Evolutionary conservation across 1,284 basidiomycete genomes (phyloP).

Genomic region (Microbotryum intermedium): DNA sequence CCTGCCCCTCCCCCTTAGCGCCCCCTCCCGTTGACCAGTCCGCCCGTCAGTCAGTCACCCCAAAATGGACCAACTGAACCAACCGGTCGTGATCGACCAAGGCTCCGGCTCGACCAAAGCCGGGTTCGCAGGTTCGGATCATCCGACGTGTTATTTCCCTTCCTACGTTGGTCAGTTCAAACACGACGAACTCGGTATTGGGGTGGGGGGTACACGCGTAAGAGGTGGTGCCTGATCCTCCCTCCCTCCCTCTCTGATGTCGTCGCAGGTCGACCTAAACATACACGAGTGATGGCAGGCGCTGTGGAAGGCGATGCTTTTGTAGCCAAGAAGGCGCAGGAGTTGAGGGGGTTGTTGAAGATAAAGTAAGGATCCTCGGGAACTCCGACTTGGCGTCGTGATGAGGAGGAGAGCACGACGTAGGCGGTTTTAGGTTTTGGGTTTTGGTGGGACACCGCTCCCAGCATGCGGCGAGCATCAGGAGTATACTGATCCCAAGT

Average conservation of each 20-base stretch:
- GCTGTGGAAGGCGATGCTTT: slow-evolving; percentile 82
- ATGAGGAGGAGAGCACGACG: too few species aligned
- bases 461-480: too few species aligned
- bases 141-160: slow-evolving; percentile 96
- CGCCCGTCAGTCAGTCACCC: background rate
- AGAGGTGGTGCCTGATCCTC: too few species aligned
- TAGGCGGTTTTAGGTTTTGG: too few species aligned
- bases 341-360: slow-evolving; percentile 84
- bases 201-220: too few species aligned
- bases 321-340: slow-evolving; percentile 87
- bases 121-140: slow-evolving; percentile 93
- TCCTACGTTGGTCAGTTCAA: slow-evolving; percentile 67
- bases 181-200: too few species aligned
- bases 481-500: too few species aligned
- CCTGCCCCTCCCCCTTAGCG: background rate
- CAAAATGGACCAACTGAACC: slow-evolving; percentile 23
- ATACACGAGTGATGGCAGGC: slow-evolving; percentile 92
- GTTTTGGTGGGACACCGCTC: too few species aligned
- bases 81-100: slow-evolving; percentile 56
- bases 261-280: slow-evolving; percentile 91
- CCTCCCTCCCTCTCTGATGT: too few species aligned
- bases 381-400: too few species aligned
- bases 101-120: slow-evolving; percentile 96
- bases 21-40: background rate
- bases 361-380: slow-evolving; percentile 53